A percentile compares a stretch with the other conserved stretches of the same genome.
These are phyloP conservation scores for Penicillium sp. DNA, from an alignment of 2,329 filamentous ascomycete species.

Conservation along the genomic window DNA sequence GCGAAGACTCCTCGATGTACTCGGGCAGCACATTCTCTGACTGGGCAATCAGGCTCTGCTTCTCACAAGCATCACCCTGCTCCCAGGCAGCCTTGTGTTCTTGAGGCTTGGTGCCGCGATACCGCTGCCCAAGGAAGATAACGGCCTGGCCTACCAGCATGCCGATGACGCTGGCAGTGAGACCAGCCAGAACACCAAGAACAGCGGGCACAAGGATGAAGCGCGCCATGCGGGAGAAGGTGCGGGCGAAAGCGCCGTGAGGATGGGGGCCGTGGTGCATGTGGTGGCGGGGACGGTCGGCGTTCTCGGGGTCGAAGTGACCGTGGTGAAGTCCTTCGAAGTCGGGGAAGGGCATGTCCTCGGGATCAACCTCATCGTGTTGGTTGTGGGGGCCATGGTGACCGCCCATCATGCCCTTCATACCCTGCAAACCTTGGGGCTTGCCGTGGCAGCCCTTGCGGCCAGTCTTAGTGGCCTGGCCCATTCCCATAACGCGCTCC, in stretches of 20 bases:
- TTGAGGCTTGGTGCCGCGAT: conserved; percentile 30
- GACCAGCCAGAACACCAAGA: conserved; percentile 44
- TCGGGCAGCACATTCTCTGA: conserved; percentile 35
- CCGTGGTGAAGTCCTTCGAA: conserved; percentile 6
- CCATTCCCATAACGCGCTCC: conserved; percentile 32
- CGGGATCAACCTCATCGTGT: conserved; percentile 2
- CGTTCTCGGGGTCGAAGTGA: conserved; percentile 11
- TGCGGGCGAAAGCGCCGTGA: conserved; percentile 37
- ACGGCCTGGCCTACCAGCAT: conserved; percentile 47
- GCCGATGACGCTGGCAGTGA: conserved; percentile 44
- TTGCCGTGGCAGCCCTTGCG: conserved; percentile 34
- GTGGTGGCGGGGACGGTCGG: conserved; percentile 27
- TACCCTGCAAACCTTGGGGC: conserved; percentile 4
- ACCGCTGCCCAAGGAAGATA: conserved; percentile 44
- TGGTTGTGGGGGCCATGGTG: conserved; percentile 9
- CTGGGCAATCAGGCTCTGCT: conserved; percentile 39
- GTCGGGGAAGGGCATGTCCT: conserved; percentile 5
- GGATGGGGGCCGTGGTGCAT: conserved; percentile 28
- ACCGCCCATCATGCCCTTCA: neutral
- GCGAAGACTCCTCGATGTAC: conserved; percentile 34
- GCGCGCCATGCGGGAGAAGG: conserved; percentile 40
- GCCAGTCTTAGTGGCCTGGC: conserved; percentile 17
- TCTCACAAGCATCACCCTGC: conserved; percentile 40
- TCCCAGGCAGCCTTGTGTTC: conserved; percentile 30
- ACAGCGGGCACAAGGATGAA: conserved; percentile 45